phyloP scores from a whole-genome alignment of 1,139 yeast genomes.

The Lodderomyces beijingensis region DNA sequence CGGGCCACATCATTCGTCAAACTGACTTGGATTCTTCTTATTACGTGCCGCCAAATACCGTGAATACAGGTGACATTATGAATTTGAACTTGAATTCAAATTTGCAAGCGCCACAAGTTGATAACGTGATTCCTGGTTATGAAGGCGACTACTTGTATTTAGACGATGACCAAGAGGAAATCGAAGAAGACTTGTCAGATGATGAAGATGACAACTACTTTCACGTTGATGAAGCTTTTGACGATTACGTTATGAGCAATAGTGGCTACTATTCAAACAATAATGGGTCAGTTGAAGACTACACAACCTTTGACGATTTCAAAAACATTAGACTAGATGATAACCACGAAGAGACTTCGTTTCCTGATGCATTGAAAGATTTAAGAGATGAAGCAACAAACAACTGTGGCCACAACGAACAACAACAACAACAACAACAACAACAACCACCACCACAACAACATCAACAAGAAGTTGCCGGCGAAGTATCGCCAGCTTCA shows the following conservation, averaged over 20 bases:
- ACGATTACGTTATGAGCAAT: conserved; percentile 24
- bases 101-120: conserved; percentile 4
- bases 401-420: conserved; percentile 1
- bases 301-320: conserved; percentile 8
- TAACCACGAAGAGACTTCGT: neutral
- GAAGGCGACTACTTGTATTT: conserved; percentile 32
- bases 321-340: conserved; percentile 3
- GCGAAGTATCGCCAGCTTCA: conserved; percentile 1
- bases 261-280: conserved; percentile 5
- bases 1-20: conserved; percentile 34
- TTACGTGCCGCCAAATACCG: conserved; percentile 20
- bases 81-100: conserved; percentile 3
- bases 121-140: conserved; percentile 27
- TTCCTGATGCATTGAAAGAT: conserved; percentile 1
- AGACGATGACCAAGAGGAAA: conserved; percentile 29
- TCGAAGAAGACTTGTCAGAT: conserved; percentile 36
- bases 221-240: conserved; percentile 38
- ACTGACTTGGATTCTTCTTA: conserved; percentile 26
- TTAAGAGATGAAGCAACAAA: conserved; percentile 2
- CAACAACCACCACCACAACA: too few relatives aligned
- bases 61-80: neutral
- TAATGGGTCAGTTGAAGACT: conserved; percentile 5
- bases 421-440: conserved; percentile 3
- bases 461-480: too few relatives aligned
- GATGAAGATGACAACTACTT: conserved; percentile 38